Evolutionary conservation across 129 eudicot species (phyloP), one percentile per base, ranked within the genome.

Genomic region (Arctium lappa): DNA sequence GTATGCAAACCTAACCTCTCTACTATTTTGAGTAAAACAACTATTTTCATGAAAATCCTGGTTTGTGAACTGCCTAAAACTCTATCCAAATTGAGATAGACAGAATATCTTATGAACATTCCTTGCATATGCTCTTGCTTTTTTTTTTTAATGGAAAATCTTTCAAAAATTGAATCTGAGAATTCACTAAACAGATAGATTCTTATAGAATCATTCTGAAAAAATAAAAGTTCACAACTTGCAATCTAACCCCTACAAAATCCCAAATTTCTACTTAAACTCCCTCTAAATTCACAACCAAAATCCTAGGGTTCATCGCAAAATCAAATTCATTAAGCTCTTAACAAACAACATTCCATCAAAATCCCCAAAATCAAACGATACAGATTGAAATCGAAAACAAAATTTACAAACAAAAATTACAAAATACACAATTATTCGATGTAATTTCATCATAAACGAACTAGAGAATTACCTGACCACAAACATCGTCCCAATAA

Each of bases 401-500:
- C 70, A 18, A 37, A 56, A 60, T 60, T 60, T 16, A 29, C 29
- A 60, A 5, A 60, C 68, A 16, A 60, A 22, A 22, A 22, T 22
- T 22, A 22, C 27, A 22, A 22, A 22, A 60, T 16, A 60, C 29
- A 16, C 68, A 60, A 60, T 16, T n/a, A 56, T 16, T 16, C 7
- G 6, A 13, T 16, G 2, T 6, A 60, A 60, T 16, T 56, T 44
- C 50, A 44, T 33, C 65, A 53, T 15, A 53, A 9, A 42, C 16
- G 27, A 53, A 53, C 16, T 22, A 77, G 27, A 62, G 8, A 74
- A 77, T n/a, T 79, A 86, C 88, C 91, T 84, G 86, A 27, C 88
- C 91, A 80, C 93, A 89, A 82, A 89, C 89, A 27, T 89, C 85
- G 50, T 88, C 92, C 63, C 93, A 89, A 69, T 84, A 60, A 71